Evolutionary conservation across 2,329 filamentous ascomycete genomes (phyloP).

Genomic region (Colletotrichum coccodes): DNA sequence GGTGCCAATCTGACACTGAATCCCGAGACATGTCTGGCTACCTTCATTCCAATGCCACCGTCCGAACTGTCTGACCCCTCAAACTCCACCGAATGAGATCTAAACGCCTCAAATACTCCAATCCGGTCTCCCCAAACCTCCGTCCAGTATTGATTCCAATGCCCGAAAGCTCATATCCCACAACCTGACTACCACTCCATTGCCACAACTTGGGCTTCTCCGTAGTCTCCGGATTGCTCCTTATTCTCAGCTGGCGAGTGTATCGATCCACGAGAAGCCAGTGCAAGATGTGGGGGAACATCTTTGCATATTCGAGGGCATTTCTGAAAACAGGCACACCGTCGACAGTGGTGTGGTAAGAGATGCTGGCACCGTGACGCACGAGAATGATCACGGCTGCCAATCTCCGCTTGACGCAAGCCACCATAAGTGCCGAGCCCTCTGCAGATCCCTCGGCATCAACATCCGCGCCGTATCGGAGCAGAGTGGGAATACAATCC

Average conservation of each 20-base stretch:
- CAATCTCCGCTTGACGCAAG: slow-evolving; percentile 20
- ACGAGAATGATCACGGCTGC: slow-evolving; percentile 24
- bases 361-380: slow-evolving; percentile 19
- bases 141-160: not conserved
- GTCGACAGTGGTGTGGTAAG: not conserved
- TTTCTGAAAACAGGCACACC: not conserved
- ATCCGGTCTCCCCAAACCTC: not conserved
- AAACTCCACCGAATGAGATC: not conserved
- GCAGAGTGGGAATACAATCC: not conserved
- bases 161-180: not conserved
- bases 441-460: slow-evolving; percentile 23
- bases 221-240: accelerated
- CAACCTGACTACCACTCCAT: not conserved
- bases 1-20: no score
- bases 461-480: slow-evolving; percentile 17
- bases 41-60: not conserved
- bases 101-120: slow-evolving; percentile 3
- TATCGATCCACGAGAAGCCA: slow-evolving; percentile 34
- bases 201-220: not conserved
- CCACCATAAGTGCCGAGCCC: slow-evolving; percentile 34
- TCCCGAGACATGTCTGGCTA: no score
- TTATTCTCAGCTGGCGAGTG: not conserved
- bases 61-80: not conserved
- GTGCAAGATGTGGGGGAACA: slow-evolving; percentile 16
- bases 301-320: slow-evolving; percentile 20